A percentile compares a stretch with the other conserved stretches of the same genome.
These are phyloP conservation scores for Leccinum longicurvipes DNA, from an alignment of 768 basidiomycete species.

Conservation along the genomic window DNA sequence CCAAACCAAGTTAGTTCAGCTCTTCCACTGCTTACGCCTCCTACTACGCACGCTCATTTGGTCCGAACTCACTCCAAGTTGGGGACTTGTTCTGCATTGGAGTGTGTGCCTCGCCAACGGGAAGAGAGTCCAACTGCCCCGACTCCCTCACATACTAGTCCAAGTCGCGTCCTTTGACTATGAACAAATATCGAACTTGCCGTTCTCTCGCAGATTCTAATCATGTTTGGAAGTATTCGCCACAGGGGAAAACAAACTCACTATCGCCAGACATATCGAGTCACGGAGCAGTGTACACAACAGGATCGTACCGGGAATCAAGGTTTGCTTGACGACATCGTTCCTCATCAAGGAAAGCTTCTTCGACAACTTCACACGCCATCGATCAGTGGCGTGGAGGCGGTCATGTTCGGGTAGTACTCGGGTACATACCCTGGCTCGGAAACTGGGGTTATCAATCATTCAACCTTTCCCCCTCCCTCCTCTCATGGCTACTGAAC, in stretches of 20 bases:
- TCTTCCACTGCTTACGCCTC: neutral
- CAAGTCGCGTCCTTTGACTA: neutral
- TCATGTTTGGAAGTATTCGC: neutral
- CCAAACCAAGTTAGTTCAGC: neutral
- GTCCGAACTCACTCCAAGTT: neutral
- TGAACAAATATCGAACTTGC: neutral
- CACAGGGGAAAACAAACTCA: neutral
- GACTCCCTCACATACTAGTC: neutral
- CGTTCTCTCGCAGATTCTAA: neutral
- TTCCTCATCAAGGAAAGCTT: neutral
- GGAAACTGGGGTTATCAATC: neutral
- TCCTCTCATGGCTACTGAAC: neutral
- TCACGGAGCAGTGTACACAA: neutral
- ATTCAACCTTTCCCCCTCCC: neutral
- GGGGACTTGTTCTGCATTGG: neutral
- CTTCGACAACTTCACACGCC: neutral
- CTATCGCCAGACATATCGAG: too few relatives aligned
- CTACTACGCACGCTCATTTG: too few relatives aligned
- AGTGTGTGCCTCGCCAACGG: too few relatives aligned
- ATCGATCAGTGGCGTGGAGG: too few relatives aligned
- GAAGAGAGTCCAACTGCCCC: neutral
- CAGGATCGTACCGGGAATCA: neutral
- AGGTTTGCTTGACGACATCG: neutral
- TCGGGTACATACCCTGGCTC: too few relatives aligned
- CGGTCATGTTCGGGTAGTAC: neutral